Evolutionary conservation across 306 rosid species (phyloP).

Genomic region (Acacia acuminata): DNA sequence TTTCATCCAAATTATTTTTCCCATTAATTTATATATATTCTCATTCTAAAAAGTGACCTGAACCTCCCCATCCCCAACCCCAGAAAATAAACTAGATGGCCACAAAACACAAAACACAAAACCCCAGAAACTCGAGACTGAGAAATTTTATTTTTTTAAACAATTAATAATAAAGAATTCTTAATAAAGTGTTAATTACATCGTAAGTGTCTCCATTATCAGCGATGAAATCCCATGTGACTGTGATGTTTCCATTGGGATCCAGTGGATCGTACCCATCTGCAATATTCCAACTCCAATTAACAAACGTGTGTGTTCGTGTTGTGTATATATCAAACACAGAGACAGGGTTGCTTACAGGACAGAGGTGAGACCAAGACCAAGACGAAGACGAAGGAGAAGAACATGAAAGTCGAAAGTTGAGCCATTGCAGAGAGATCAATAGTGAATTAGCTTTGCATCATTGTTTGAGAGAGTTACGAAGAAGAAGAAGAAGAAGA

Average conservation of each 20-base stretch:
- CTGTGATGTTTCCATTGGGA: slow-evolving; percentile 62
- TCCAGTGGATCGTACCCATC: slow-evolving; percentile 77
- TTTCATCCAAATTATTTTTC: not conserved
- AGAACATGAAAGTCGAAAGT: slow-evolving; percentile 32
- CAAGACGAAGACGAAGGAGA: slow-evolving; percentile 23
- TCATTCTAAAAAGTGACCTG: not conserved
- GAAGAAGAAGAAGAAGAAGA: not conserved
- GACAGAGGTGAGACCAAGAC: slow-evolving; percentile 42
- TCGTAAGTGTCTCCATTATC: slow-evolving; percentile 45
- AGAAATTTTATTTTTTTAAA: not conserved
- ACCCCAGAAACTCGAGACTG: not conserved
- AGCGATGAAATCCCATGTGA: slow-evolving; percentile 69
- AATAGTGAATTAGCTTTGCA: not conserved
- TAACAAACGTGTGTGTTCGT: not conserved
- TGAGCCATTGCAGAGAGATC: slow-evolving; percentile 27
- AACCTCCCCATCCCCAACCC: not conserved
- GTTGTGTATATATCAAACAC: not conserved
- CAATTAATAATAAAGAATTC: not conserved
- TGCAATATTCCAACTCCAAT: slow-evolving; percentile 39
- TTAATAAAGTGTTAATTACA: slow-evolving; percentile 35
- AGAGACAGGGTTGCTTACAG: slow-evolving; percentile 45
- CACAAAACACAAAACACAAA: not conserved
- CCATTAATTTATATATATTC: not conserved
- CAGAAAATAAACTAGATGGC: not conserved
- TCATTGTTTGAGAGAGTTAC: not conserved